Evolutionary conservation across 1,139 yeast genomes (phyloP).

Genomic region (Geotrichum reessii): DNA sequence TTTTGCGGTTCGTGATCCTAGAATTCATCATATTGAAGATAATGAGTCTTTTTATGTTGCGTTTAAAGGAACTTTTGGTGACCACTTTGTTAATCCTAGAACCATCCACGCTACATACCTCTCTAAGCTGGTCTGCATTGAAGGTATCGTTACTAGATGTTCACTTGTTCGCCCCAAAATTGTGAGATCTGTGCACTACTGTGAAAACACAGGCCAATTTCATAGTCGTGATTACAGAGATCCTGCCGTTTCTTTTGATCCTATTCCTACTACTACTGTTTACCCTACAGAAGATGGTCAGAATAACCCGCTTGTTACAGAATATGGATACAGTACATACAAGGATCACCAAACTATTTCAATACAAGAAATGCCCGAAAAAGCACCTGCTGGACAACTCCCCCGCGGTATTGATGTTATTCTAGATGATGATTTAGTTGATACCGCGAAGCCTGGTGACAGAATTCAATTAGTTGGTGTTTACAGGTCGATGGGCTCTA

Average conservation of each 20-base stretch:
- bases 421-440: conserved; percentile 91
- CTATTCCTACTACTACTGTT: conserved; percentile 75
- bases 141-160: conserved; percentile 93
- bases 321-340: conserved; percentile 89
- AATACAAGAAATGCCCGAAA: conserved; percentile 97
- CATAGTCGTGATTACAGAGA: conserved; percentile 91
- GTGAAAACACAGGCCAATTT: conserved; percentile 76
- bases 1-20: conserved; percentile 42
- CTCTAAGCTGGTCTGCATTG: conserved; percentile 79
- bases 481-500: conserved; percentile 84
- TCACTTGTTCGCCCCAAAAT: conserved; percentile 91
- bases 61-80: conserved; percentile 89
- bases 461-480: conserved; percentile 93
- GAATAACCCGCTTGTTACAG: conserved; percentile 82
- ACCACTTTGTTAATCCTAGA: conserved; percentile 81
- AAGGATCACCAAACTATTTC: conserved; percentile 91
- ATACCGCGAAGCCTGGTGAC: conserved; percentile 91
- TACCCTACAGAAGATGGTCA: conserved; percentile 93
- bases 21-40: conserved; percentile 46
- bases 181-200: conserved; percentile 87
- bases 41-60: conserved; percentile 69
- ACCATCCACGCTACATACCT: conserved; percentile 71
- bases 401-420: conserved; percentile 90
- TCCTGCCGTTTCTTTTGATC: conserved; percentile 85
- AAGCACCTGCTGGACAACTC: conserved; percentile 96